These are phyloP conservation scores for Narthecium ossifragum DNA, from an alignment of 106 monocot species.

Conservation along the genomic window DNA sequence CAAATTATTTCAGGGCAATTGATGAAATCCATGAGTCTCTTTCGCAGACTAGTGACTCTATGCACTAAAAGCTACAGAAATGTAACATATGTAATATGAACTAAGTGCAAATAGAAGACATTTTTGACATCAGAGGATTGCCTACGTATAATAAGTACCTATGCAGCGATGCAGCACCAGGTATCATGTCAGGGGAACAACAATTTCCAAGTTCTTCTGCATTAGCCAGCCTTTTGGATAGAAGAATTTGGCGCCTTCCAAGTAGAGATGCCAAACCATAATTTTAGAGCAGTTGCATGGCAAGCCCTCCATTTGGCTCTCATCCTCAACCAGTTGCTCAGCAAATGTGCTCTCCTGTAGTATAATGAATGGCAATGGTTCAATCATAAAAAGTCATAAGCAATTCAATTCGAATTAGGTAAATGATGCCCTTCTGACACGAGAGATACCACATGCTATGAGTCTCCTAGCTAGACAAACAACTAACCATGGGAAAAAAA, in stretches of 20 bases:
- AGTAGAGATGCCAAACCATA: slow-evolving; percentile 53
- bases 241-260: slow-evolving; percentile 40
- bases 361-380: no score
- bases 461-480: no score
- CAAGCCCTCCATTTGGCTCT: slow-evolving; percentile 78
- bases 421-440: no score
- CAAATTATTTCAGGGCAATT: no score
- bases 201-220: slow-evolving; percentile 44
- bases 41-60: background rate
- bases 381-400: no score
- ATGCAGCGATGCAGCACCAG: no score
- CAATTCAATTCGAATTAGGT: no score
- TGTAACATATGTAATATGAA: background rate
- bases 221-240: slow-evolving; percentile 50
- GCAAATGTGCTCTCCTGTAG: slow-evolving; percentile 53
- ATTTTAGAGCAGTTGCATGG: slow-evolving; percentile 42
- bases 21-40: background rate
- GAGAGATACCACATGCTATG: no score
- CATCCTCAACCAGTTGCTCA: slow-evolving; percentile 68
- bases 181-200: slow-evolving; percentile 27
- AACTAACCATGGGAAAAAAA: no score
- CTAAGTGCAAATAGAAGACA: background rate
- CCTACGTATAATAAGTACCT: background rate
- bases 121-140: background rate
- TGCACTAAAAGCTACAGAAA: background rate